Evolutionary conservation across 202 grass and related monocot species (phyloP), one percentile per base, ranked within the genome.

Genomic region (Sporobolus alterniflorus): DNA sequence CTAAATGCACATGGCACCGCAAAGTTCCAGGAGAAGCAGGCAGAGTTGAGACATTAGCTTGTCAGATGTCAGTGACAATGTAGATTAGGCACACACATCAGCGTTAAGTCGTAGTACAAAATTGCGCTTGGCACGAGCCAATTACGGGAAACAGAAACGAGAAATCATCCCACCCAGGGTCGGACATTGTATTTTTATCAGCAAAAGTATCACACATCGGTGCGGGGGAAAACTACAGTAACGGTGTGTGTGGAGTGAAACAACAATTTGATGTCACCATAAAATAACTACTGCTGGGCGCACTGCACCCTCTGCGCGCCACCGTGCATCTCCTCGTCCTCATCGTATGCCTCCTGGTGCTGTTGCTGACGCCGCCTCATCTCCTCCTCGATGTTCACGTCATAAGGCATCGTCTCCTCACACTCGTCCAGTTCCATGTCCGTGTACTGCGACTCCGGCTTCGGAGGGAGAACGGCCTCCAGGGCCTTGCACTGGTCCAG

Each of bases 371-470:
- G 89, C 80, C 93, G 70, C 78, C 93, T 20, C 76, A 96, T 36
- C 76, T 96, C 93, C 64, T 93, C 93, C 9, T 96, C 93, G 0
- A 96, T 96, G 79, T 91, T 92, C 0, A 96, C 90, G 28, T 96
- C 93, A 0, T 93, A 91, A 0, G 84, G 62, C 69, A 92, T 96
- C 0, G 93, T 96, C 85, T 93, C 93, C 88, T 96, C 93, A 14
- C 93, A 96, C 71, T 96, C 93, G 13, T 96, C 93, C 0, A 96
- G 71, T 67, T 96, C 93, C 93, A 96, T 93, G 70, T 96, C 93
- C 0, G 87, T 93, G 78, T 93, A 80, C 79, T 93, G 82, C 4
- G 79, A 84, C 0, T 0, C 46, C 0, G 93, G 85, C 79, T 81
- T 90, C 7, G 79, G 82, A 0, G 93, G 93, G 31, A 96, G 90